phyloP scores from a whole-genome alignment of 768 basidiomycete genomes.

The Boletus sp. region DNA sequence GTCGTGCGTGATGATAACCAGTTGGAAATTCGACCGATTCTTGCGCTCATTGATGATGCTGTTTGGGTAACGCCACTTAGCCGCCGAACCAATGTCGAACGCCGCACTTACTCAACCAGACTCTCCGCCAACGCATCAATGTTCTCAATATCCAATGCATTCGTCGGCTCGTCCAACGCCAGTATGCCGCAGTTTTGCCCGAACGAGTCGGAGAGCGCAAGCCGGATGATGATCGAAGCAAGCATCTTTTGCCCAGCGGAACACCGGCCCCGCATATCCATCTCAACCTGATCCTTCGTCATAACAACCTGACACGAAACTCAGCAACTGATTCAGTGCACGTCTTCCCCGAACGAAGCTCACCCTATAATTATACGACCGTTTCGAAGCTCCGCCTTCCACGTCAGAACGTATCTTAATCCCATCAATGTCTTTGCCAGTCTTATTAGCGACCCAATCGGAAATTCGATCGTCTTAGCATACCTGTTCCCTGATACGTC shows the following conservation, averaged over 20 bases:
- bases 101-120: constrained; percentile 76
- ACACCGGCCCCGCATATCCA: constrained; percentile 99
- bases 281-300: constrained; percentile 98
- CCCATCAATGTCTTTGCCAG: constrained; percentile 83
- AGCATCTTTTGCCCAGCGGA: constrained; percentile 99
- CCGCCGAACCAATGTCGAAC: not conserved
- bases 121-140: constrained; percentile 92
- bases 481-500: constrained; percentile 98
- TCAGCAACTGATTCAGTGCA: constrained; percentile 16
- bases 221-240: constrained; percentile 95
- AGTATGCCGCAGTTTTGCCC: constrained; percentile 97
- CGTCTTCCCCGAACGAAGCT: constrained; percentile 25
- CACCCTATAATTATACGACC: constrained; percentile 97
- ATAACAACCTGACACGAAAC: constrained; percentile 76
- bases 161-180: constrained; percentile 97
- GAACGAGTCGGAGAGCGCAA: constrained; percentile 96
- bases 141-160: constrained; percentile 94
- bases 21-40: constrained; percentile 88
- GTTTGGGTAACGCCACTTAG: not conserved
- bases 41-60: constrained; percentile 95
- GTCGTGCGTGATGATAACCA: constrained; percentile 96
- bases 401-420: constrained; percentile 94
- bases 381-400: constrained; percentile 85
- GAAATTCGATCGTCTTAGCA: constrained; percentile 13
- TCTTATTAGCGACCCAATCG: constrained; percentile 11